Conservation (phyloP, 2,329 filamentous ascomycete genomes). For the Nemania sp. region DNA sequence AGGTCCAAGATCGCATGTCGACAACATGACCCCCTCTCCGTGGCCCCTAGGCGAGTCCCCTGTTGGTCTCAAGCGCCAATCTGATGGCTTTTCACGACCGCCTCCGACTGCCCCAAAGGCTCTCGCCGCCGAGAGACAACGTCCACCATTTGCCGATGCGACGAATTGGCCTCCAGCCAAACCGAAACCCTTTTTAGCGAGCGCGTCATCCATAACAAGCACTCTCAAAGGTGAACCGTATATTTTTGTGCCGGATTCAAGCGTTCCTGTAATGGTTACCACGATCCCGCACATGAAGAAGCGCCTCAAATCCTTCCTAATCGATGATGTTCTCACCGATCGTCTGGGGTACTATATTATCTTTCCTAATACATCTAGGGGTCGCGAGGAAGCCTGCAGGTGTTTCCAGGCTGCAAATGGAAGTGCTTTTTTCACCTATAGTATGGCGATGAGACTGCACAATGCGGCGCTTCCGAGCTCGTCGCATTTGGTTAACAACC, state of each 20-base stretch:
- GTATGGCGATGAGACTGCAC: slow-evolving; percentile 89
- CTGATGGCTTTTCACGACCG: slow-evolving; percentile 68
- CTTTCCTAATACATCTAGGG: slow-evolving; percentile 83
- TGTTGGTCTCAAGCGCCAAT: slow-evolving; percentile 48
- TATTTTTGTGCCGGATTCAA: slow-evolving; percentile 87
- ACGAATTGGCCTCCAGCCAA: slow-evolving; percentile 56
- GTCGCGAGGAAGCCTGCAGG: slow-evolving; percentile 82
- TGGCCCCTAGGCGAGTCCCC: slow-evolving; percentile 27
- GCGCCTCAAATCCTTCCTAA: slow-evolving; percentile 83
- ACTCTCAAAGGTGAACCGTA: slow-evolving; percentile 85
- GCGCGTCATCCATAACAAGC: slow-evolving; percentile 73
- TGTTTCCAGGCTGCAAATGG: slow-evolving; percentile 85
- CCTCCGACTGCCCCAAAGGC: slow-evolving; percentile 90
- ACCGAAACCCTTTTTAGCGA: slow-evolving; percentile 67
- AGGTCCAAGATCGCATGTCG: slow-evolving; percentile 50
- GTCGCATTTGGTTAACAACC: slow-evolving; percentile 47
- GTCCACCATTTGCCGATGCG: slow-evolving; percentile 50
- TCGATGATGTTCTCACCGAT: slow-evolving; percentile 86
- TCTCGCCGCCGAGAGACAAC: slow-evolving; percentile 70
- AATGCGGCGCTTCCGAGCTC: slow-evolving; percentile 49
- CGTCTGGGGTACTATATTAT: slow-evolving; percentile 89
- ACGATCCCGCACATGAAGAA: slow-evolving; percentile 93
- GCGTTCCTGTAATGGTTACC: slow-evolving; percentile 86
- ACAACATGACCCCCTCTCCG: slow-evolving; percentile 32
- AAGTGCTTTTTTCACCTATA: slow-evolving; percentile 89